Evolutionary conservation across 1,284 basidiomycete species (phyloP), one percentile per base, ranked within the genome.

Genomic region (Rugiboletus extremiorientalis): DNA sequence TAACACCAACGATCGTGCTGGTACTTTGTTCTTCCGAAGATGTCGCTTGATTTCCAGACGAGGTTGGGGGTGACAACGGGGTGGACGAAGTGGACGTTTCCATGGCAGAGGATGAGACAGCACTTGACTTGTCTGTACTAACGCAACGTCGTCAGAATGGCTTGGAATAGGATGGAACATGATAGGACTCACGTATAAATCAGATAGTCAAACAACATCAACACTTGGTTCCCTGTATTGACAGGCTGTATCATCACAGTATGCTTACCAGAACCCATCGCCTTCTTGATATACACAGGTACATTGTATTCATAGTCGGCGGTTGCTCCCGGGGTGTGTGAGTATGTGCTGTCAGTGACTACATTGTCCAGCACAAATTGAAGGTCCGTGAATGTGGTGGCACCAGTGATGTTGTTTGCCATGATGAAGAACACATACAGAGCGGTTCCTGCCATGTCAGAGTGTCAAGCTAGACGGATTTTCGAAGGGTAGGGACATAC

Each of bases 371-470:
- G 30, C 15, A 56, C 4, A 20, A 66, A 63, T 1, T 36, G 0
- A 12, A 65, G 16, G 1, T 57, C 28, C 3, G 61, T 67, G 14
- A 43, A 7, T 5, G 38, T 41, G 1, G 8, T 23, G 8, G 38
- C 28, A 36, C 3, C 0, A 4, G 23, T 0, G 3, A 55, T 15
- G 8, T 5, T 37, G 43, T 64, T 66, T 16, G 65, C 55, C 0
- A 55, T 8, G 37, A 64, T 59, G 41, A 67, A 65, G 46, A 66
- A 65, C 28, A 68, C 55, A 16, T 68, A 65, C 14, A 68, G 2
- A 3, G 42, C 63, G n/a, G 36, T 65, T 33, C 66, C 65, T 65
- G 45, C 4, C 15, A 7, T 30, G 7, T 1, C 3, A 15, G 30
- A n/a, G 14, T 8, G 7, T 58, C 57, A 36, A 25, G 20, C 22